Percentiles rank a stretch among this genome's conserved stretches.
phyloP scores from a whole-genome alignment of 2,329 filamentous ascomycete species.

The Fusarium equiseti region DNA sequence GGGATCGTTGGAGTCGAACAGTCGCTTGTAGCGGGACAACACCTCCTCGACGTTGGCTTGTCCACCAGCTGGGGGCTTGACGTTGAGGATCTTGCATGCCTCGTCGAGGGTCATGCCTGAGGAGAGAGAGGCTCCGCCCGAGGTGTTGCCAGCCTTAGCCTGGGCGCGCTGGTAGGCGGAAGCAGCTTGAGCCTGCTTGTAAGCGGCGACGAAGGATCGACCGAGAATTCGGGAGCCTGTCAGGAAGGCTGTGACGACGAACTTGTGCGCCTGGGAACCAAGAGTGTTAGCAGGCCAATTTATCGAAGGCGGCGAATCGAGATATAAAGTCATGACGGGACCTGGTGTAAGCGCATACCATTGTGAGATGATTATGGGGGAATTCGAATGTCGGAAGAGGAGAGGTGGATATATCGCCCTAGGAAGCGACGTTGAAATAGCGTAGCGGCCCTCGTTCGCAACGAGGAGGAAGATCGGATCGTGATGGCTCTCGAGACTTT shows the following conservation, averaged over 20 bases:
- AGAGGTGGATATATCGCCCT: slow-evolving; percentile 27
- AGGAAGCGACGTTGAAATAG: slow-evolving; percentile 38
- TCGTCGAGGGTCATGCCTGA: slow-evolving; percentile 92
- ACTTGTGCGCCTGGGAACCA: slow-evolving; percentile 81
- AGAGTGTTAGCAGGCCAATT: slow-evolving; percentile 35
- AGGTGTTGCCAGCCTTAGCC: slow-evolving; percentile 68
- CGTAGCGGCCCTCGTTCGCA: slow-evolving; percentile 44
- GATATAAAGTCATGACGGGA: slow-evolving; percentile 25
- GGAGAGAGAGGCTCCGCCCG: slow-evolving; percentile 66
- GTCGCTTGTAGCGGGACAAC: slow-evolving; percentile 88
- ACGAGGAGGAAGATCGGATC: slow-evolving; percentile 43
- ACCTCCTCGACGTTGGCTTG: slow-evolving; percentile 83
- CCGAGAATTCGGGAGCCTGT: slow-evolving; percentile 92
- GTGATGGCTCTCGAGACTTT: slow-evolving; percentile 46
- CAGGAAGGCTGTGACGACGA: slow-evolving; percentile 88
- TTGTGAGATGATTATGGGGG: slow-evolving; percentile 38
- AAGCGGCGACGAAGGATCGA: slow-evolving; percentile 92
- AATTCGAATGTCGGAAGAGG: slow-evolving; percentile 3
- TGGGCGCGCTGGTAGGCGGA: slow-evolving; percentile 83
- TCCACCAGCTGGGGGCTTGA: slow-evolving; percentile 82
- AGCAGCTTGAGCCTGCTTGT: slow-evolving; percentile 91
- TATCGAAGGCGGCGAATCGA: slow-evolving; percentile 26
- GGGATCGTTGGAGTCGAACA: slow-evolving; percentile 95
- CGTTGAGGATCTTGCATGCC: slow-evolving; percentile 96
- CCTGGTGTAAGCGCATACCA: slow-evolving; percentile 44